Evolutionary conservation across 371 early-diverging fungal genomes (phyloP), one percentile per base, ranked within the genome.

Genomic region (Saksenaea vasiformis): DNA sequence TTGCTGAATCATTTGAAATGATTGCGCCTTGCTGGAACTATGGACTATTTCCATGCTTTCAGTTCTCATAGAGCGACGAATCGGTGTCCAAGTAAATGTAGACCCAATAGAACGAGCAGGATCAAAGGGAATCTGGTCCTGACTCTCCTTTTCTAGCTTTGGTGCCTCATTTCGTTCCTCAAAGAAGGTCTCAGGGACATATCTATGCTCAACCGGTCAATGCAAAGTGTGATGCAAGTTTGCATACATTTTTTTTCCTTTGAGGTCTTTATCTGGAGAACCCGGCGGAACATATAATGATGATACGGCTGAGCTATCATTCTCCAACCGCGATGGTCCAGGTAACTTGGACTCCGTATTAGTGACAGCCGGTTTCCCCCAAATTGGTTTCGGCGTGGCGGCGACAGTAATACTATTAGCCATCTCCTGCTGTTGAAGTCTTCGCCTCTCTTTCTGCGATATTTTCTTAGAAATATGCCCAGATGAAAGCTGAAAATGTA

Each of bases 401-500:
- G 71, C 56, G 27, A 56, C 67, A 15, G 62, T 39, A 10, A 59
- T 43, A 44, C 62, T 47, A 13, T 38, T 55, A 14, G 65, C 70
- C 26, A 63, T 11, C 58, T 78, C 73, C 56, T 74, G 74, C 11
- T 73, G 70, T 28, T 65, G 65, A 10, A 79, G 24, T 27, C 72
- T 77, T 11, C 73, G 66, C 54, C 80, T 58, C 44, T 83, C 83
- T 34, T 76, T 79, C 60, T 83, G 83, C 8, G 83, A 83, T 0
- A 72, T 55, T 58, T 83, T 83, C 60, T 81, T 81, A 9, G 61
- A 60, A 10, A 57, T 34, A 55, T 60, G 31, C 14, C 36, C 65
- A 56, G 66, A 47, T 9, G 56, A 56, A 58, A 13, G 43, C 28
- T 14, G 26, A 22, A 17, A 0, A 41, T 35, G 24, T 17, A 56